Evolutionary conservation across 2,329 filamentous ascomycete genomes (phyloP), one percentile per base, ranked within the genome.

Genomic region (Cercospora zeina): DNA sequence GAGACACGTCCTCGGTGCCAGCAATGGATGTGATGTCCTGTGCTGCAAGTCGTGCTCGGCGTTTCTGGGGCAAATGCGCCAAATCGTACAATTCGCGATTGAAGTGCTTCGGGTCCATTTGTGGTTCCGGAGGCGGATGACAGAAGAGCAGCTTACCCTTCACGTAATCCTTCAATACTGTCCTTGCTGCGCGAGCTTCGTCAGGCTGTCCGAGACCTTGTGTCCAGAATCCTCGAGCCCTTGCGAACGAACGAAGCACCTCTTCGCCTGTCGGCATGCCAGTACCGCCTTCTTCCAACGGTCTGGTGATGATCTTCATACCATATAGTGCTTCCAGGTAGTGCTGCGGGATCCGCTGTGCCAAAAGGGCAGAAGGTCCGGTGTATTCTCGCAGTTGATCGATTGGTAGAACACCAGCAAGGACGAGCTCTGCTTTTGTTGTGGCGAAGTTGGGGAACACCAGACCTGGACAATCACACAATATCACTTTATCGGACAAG

Each of bases 381-480:
- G 87, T 93, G 79, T 89, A 96, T 74, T 99, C 95, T 65, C 95
- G 87, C 69, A 97, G 83, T 77, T 99, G 95, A 75, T 99, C 95
- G 71, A 99, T 99, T 10, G 95, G 95, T 33, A 99, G 82, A 19
- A 99, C 87, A 74, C 95, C 95, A 73, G 93, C 96, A 77, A 92
- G 95, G 9, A 99, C 95, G 19, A 99, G 85, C 72, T 99, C 95
- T 39, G 91, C 95, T 78, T 97, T 97, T 51, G 93, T 97, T 50
- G 88, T 93, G 61, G 95, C 93, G 71, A 97, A 99, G 78, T 97
- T 97, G 71, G 95, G 93, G 76, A 99, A 97, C 1, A 99, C 96
- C 19, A 99, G 87, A 88, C 95, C 95, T 9, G 95, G 95, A 74
- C 95, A 99, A 87, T 99, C 95, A 77, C 95, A 97, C 6, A 99